Base-by-base conservation (phyloP, 257 asterid species). In the Coffea canephora region DNA sequence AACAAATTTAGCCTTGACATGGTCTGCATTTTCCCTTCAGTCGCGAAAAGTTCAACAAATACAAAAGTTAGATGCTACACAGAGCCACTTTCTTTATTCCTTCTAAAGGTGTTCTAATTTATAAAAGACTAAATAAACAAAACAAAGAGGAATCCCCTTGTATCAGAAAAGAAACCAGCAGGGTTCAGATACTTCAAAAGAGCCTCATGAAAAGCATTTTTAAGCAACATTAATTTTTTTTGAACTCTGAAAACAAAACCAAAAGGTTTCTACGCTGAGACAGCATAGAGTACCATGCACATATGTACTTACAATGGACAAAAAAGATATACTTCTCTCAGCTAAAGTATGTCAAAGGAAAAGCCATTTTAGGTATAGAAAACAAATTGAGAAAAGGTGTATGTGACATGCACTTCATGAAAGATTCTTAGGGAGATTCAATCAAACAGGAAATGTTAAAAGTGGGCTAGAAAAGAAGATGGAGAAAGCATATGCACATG, bases 1-100 rank as follows among this genome's bases (percentile, higher is more conserved):
- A 84, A 94, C 81, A 86, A 82, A 94, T 85, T 92, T 92, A 72
- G 96, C 97, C 82, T 80, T 84, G 70, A 94, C 97, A 49, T 88
- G 69, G 69, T 81, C 89, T 71, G 97, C 97, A 81, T 94, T 94
- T 75, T 92, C 98, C 84, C 98, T 94, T 82, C 75, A 85, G 75
- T 77, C 73, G 66, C 50, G 76, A 27, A 80, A 25, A 74, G 21
- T 34, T 64, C 48, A 70, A 54, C 15, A 25, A 48, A 18, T 69
- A 80, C 50, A 31, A 19, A 19, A 46, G 71, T 15, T 48, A 78
- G 36, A 31, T n/a, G 14, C 31, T 19, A 79, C 25, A 66, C 25
- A 0, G 39, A 15, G 19, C 18, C 54, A 16, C 3, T 49, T 13
- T 45, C 69, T 27, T 46, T 41, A 23, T 52, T 13, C 61, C 49